Conservation (phyloP, 2,329 filamentous ascomycete species). For the Penicillium nordicum region DNA sequence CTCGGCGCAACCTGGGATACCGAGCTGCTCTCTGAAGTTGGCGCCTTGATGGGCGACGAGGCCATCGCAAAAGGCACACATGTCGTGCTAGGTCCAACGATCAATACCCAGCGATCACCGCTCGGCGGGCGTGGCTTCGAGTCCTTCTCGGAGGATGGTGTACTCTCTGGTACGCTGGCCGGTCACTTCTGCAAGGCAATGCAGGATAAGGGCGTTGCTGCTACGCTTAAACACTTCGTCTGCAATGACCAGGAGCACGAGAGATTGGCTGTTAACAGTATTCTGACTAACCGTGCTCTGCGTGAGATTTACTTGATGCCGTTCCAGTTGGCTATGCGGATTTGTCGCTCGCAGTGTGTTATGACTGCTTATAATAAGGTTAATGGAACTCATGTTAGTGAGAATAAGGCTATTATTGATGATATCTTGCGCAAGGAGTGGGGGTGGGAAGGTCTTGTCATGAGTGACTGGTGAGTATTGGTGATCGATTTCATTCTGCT, state of each 20-base stretch:
- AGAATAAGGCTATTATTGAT: slow-evolving; percentile 41
- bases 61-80: slow-evolving; percentile 69
- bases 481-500: neutral
- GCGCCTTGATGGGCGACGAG: slow-evolving; percentile 68
- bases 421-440: slow-evolving; percentile 47
- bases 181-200: slow-evolving; percentile 69
- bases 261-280: slow-evolving; percentile 42
- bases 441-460: slow-evolving; percentile 46
- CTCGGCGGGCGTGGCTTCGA: slow-evolving; percentile 84
- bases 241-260: slow-evolving; percentile 49
- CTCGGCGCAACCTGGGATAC: slow-evolving; percentile 77
- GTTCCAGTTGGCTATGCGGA: slow-evolving; percentile 59
- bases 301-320: slow-evolving; percentile 63
- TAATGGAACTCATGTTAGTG: slow-evolving; percentile 50
- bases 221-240: slow-evolving; percentile 68
- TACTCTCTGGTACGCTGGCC: slow-evolving; percentile 70
- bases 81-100: slow-evolving; percentile 71
- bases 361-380: slow-evolving; percentile 61
- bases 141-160: slow-evolving; percentile 79
- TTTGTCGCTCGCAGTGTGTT: slow-evolving; percentile 53
- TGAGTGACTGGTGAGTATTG: slow-evolving; percentile 45
- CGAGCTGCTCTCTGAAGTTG: slow-evolving; percentile 65
- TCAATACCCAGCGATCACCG: slow-evolving; percentile 78
- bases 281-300: slow-evolving; percentile 52
- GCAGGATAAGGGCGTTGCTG: slow-evolving; percentile 69